Base-by-base conservation (phyloP, 1,284 basidiomycete genomes). In the Trichosporon sp. region DNA sequence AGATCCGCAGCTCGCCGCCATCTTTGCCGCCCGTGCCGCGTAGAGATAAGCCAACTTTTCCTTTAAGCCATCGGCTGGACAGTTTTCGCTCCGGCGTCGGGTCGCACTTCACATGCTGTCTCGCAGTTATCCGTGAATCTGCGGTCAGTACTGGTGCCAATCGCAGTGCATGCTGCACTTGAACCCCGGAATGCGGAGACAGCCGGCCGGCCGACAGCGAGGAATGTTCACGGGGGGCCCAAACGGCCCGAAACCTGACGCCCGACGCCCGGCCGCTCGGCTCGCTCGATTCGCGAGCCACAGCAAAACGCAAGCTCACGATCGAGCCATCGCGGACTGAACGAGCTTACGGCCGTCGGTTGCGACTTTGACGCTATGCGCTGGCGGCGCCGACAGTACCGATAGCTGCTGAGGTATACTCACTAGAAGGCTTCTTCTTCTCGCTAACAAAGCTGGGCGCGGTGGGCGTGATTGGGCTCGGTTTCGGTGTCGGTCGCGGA, bases 1-100 rank as follows among this genome's bases (percentile, higher is more conserved):
- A 37, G 14, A 68, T 49, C 0, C 64, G 61, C 25, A 68, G 32
- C 37, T 63, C 60, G 7, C 67, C 67, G 9, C 67, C 67, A 9
- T 62, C 67, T 7, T 29, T 27, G 10, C 67, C 67, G 2, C 67
- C 67, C n/a, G 59, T 37, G 23, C 64, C 67, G 29, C 34, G 21
- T 25, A 68, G 56, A 4, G n/a, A 54, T 4, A 64, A 34, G 9
- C 46, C 44, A 19, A 68, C 7, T 1, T 46, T 49, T 14, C 61
- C 61, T 3, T 37, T 8, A 13, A 40, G n/a, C 67, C 65, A 66
- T 9, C 61, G 54, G 11, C 16, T 57, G 10, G 59, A n/a, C n/a
- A 66, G 56, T 0, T 33, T 23, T 3, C 65, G 62, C 10, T 66
- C 65, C 5, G 65, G 62, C 16, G 59, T 60, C 5, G 62, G 59